Base-by-base conservation (phyloP, 176 grass and related monocot genomes). In the Dactylis glomerata region DNA sequence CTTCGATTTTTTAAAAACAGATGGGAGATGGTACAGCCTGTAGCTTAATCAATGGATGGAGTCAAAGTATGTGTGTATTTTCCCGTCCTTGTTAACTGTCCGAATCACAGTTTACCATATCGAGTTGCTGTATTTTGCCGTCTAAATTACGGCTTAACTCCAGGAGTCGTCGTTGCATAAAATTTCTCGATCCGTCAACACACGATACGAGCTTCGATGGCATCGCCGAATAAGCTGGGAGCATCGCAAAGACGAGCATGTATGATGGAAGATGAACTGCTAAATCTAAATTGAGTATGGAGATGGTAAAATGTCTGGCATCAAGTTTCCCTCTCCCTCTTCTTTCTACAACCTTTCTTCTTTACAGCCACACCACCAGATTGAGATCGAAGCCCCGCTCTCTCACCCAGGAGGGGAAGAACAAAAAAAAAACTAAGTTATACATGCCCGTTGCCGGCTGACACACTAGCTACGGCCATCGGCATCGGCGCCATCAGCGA, bases 341-440 rank as follows among this genome's bases (percentile, higher is more conserved):
- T 75, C 80, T 86, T 87, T 81, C 89, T 76, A 84, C 89, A 84
- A 52, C 40, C 84, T 15, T 41, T 47, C 40, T 73, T 73, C 82
- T 90, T 90, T 90, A 86, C 84, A 22, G 17, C 55, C 22, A 58
- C 59, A 31, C 31, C 89, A 84, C 62, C 68, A 61, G 80, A 84
- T 73, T 30, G 54, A 62, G 66, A 74, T 20, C 71, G 3, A 23
- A 78, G 79, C 42, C 20, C 20, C 19, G 34, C 9, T 7, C 3
- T 10, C 17, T 32, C 5, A 40, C 59, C 41, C 59, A 2, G 22
- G 56, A 42, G 49, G 15, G 2, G 22, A 19, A 23, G 3, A 23
- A 44, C 32, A 12, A 68, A 52, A 24, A 11, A 67, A 59, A 28
- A 3, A 0, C 24, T 27, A 54, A 58, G 76, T 63, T 37, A 87